Evolutionary conservation across 768 basidiomycete genomes (phyloP), one percentile per base, ranked within the genome.

Genomic region (Trametes punicea): DNA sequence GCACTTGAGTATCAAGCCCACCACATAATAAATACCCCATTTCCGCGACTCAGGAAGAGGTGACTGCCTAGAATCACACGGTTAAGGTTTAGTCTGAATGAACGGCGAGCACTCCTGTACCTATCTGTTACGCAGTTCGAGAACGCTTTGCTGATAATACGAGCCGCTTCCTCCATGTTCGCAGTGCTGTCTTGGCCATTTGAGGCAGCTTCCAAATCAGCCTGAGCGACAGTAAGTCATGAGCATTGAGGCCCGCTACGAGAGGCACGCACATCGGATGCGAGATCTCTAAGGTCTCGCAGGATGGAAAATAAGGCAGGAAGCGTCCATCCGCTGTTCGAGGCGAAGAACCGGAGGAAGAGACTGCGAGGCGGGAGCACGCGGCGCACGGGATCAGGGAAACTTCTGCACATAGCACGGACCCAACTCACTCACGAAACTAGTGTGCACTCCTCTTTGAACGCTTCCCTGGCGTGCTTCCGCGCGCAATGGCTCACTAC

Each of bases 21-120:
- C 94, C 13, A 97, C 83, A 64, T 93, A 91, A 73, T 98, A 98
- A 2, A 94, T 81, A 0, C 93, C 86, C 93, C 93, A 89, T 74
- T 90, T 90, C 64, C 93, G 75, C 34, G 88, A 87, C 70, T 90
- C 80, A 26, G 82, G 77, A 46, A 83, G 72, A 16, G 85, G 81
- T n/a, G 88, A 88, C 33, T 75, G 81, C 60, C 89, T 87, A 18
- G 23, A 26, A 42, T 27, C 11, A 21, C 38, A 42, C 3, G 27
- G 29, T 41, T 40, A 16, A 42, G 11, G 6, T 30, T 18, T 6
- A 5, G 51, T 18, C 10, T 21, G 1, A 27, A 15, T 38, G 11
- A 31, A 46, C 30, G 27, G 61, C 30, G 6, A 38, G 11, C 8
- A 13, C 31, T 58, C 25, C 47, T 75, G 50, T 56, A 85, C 84